Percentiles rank a stretch among this genome's conserved stretches.
phyloP scores from a whole-genome alignment of 163 green algal genomes.

The Chlorella variabilis region DNA sequence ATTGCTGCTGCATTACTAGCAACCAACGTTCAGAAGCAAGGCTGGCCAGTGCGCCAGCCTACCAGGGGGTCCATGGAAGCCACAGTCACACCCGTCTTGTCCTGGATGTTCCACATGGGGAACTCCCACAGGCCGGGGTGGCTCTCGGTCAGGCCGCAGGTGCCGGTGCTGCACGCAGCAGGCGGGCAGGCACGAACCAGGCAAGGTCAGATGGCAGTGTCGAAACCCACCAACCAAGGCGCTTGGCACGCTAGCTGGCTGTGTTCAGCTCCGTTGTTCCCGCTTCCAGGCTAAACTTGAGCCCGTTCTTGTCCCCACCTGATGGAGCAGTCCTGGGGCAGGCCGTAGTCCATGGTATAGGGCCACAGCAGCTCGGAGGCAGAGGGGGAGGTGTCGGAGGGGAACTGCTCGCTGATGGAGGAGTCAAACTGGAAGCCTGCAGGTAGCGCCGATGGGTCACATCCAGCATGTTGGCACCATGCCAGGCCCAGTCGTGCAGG shows the following conservation, averaged over 20 bases:
- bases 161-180: conserved; percentile 23
- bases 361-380: conserved; percentile 40
- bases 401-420: conserved; percentile 44
- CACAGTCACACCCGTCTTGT: conserved; percentile 18
- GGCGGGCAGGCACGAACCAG: neutral
- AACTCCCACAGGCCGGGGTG: conserved; percentile 56
- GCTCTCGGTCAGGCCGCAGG: conserved; percentile 32
- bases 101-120: conserved; percentile 46
- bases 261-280: no score
- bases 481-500: no score
- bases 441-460: neutral
- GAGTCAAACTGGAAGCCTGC: conserved; percentile 49
- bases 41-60: no score
- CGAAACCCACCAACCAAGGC: no score
- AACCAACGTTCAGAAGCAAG: no score
- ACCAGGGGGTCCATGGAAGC: conserved; percentile 42
- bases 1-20: no score
- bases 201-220: no score
- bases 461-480: neutral
- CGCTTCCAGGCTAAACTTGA: no score
- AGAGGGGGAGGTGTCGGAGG: conserved; percentile 21
- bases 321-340: conserved; percentile 49
- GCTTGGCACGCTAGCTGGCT: no score
- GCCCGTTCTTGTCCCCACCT: neutral
- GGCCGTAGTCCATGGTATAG: conserved; percentile 54